Base-by-base conservation (phyloP, 352 stramenopile genomes). In the Blastocystis sp. region DNA sequence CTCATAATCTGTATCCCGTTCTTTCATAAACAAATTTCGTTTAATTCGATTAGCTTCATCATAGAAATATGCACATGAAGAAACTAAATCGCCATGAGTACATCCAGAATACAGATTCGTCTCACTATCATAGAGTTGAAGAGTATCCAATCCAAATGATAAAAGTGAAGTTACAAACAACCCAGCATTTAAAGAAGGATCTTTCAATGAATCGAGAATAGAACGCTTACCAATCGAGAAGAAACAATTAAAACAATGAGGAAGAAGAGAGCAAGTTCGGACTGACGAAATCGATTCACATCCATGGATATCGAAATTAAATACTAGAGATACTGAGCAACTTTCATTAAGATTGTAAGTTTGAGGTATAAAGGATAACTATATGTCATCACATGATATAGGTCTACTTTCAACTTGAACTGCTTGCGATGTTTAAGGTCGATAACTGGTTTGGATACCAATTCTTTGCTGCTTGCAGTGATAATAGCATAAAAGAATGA, bases 171-270 rank as follows among this genome's bases (percentile, higher is more conserved):
- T 48, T 48, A 9, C 40, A 48, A 48, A 48, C 62, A 17, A 75
- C 11, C 7, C 17, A 5, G 48, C 15, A 9, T 75, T 44, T 7
- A 53, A 24, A 3, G 66, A 4, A 33, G 30, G 57, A 27, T 78
- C 66, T 48, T 9, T 48, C 40, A 48, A 48, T 48, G 40, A 48
- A 48, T 48, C 9, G 9, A 48, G 2, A 9, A 48, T 9, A 48
- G 3, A 19, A 78, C 24, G 5, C 44, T 3, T 15, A 81, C 70
- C 33, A 19, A 60, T 24, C 7, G 59, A 30, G 51, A 42, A 81
- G 15, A 60, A 24, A 44, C 70, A 81, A 15, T 27, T 24, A 60
- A 64, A 81, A 44, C 70, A 81, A 30, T 56, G 7, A 19, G 70
- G 70, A 2, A 48, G 44, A 15, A 13, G 13, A 27, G 54, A n/a